These are phyloP conservation scores for Cryptosporidium tyzzeri DNA, from an alignment of 169 alveolate genomes.

Conservation along the genomic window DNA sequence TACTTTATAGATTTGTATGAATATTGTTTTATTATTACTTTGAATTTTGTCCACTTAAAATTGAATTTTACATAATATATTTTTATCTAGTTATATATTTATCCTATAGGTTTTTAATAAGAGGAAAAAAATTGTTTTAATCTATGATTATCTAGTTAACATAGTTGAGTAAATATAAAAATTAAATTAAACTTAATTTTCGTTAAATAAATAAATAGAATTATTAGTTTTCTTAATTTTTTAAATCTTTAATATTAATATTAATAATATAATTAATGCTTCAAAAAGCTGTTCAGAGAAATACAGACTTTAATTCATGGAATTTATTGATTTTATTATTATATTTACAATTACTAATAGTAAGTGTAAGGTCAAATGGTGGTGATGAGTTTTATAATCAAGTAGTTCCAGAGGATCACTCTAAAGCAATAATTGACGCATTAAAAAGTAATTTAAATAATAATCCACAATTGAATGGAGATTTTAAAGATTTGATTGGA, in stretches of 20 bases:
- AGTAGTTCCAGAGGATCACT: slow-evolving; percentile 13
- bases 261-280: neutral
- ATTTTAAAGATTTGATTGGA: neutral
- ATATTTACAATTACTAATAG: neutral
- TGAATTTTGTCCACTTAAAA: neutral
- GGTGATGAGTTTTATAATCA: neutral
- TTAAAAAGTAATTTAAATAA: neutral
- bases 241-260: neutral
- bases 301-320: neutral
- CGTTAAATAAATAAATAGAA: neutral
- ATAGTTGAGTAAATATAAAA: neutral
- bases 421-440: slow-evolving; percentile 24
- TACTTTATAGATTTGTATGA: too few species aligned
- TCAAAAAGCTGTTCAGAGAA: neutral
- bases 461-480: neutral
- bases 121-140: neutral
- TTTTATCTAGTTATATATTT: slow-evolving; percentile 17
- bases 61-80: neutral
- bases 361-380: neutral
- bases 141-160: neutral
- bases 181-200: neutral
- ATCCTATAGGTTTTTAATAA: neutral
- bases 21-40: too few species aligned
- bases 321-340: neutral
- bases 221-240: neutral